Base-by-base conservation (phyloP, 1,284 basidiomycete species). In the Agaricales sp. region DNA sequence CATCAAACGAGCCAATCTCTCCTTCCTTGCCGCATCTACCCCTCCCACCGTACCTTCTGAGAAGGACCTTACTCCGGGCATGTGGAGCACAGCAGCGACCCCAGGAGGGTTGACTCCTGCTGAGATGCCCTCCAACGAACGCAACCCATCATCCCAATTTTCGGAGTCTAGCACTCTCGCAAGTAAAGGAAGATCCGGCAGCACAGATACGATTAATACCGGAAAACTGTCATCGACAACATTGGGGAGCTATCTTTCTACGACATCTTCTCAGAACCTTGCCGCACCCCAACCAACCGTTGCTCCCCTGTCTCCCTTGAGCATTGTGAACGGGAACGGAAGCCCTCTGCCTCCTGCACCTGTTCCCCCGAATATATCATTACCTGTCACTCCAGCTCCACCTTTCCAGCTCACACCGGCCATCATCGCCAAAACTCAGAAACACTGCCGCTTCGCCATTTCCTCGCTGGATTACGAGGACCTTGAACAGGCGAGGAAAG, bases 391-490 rank as follows among this genome's bases (percentile, higher is more conserved):
- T 8, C 54, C 56, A 2, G 59, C 57, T 30, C 58, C 61, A 16
- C 63, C 67, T 2, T 58, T 74, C 1, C 80, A 82, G 43, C 65
- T 88, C 43, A 81, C 86, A 2, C 79, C 84, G 1, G 64, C 63
- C 47, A 57, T 78, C 50, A 75, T 93, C 30, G 73, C 82, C 22
- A 80, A 82, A 56, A 78, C 78, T 20, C 92, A 96, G 70, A 94
- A 90, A 61, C 92, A 94, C 59, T 92, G 91, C 58, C 77, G 78
- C 49, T 95, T 85, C 67, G 93, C 93, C 4, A 91, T 95, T 52
- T 92, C 88, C 18, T 81, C 93, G 16, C 68, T 97, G 51, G 91
- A 96, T 60, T 97, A 92, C 62, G 93, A 96, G 60, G 93, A 97
- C 63, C 72, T 74, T 13, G 85, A 87, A 55, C 85, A 87, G 55